Evolutionary conservation across 2,329 filamentous ascomycete species (phyloP), one percentile per base, ranked within the genome.

Genomic region (Colletotrichum horii): DNA sequence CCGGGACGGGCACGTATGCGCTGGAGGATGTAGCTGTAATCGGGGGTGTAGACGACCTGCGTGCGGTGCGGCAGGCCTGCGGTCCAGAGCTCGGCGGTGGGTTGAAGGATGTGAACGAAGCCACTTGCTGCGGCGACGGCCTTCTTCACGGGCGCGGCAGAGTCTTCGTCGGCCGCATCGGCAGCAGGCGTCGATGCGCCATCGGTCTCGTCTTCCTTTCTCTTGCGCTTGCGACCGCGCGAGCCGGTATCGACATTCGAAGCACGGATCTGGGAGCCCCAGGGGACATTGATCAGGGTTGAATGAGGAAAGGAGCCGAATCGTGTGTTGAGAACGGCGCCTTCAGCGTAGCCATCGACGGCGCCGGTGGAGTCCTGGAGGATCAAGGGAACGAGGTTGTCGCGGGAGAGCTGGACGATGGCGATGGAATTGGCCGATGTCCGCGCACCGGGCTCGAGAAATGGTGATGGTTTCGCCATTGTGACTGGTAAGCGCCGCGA

Each of bases 191-290:
- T 78, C n/a, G 77, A 76, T 11, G 32, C 75, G 43, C 43, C 43
- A 26, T 78, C 67, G n/a, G 69, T 71, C 69, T 88, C 88, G 52
- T 87, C 88, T 7, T 81, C 83, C 69, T 87, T 86, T 19, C 87
- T 83, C 82, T 93, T 93, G 70, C 90, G 88, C 84, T 93, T 94
- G 67, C 94, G 91, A 38, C 95, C 95, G 79, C 96, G 89, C n/a
- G 95, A 97, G 15, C 96, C 96, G 0, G 96, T 98, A 81, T 98
- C 95, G 72, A 98, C 96, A 36, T 93, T 92, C 3, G 96, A 98
- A 9, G 97, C 97, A 62, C 95, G 91, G 26, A 98, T 93, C 83
- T 98, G 97, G 8, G 94, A 95, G 32, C 97, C 97, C 96, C 96
- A 98, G 56, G 95, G 94, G 70, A 96, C 88, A 7, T 92, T 89